A percentile compares a stretch with the other conserved stretches of the same genome.
Evolutionary conservation across 768 basidiomycete species (phyloP).

Genomic region (Amanita muscaria): DNA sequence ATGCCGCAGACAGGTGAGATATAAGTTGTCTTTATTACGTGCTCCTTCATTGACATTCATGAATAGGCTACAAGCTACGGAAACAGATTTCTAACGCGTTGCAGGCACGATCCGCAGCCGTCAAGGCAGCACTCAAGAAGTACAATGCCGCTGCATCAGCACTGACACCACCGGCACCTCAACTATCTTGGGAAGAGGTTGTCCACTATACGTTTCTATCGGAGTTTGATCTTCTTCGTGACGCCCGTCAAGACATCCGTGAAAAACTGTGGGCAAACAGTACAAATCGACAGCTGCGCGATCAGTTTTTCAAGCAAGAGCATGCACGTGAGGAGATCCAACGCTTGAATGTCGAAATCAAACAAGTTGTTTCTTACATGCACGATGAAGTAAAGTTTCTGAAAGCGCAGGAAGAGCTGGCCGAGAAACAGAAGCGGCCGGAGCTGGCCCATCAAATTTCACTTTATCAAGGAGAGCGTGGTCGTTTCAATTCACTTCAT

Average conservation of each 20-base stretch:
- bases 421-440: no score
- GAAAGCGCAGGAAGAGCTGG: no score
- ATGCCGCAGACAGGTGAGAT: conserved; percentile 20
- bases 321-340: conserved; percentile 16
- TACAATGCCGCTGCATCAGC: conserved; percentile 18
- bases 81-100: conserved; percentile 20
- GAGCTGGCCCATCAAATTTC: no score
- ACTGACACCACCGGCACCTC: conserved; percentile 11
- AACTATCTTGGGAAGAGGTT: conserved; percentile 18
- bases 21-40: no score
- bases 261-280: conserved; percentile 15
- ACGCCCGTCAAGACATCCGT: conserved; percentile 12
- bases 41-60: no score
- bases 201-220: conserved; percentile 18
- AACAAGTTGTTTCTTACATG: conserved; percentile 11
- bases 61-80: conserved; percentile 18
- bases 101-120: conserved; percentile 15
- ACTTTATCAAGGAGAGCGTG: no score
- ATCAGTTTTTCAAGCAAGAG: conserved; percentile 12
- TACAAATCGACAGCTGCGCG: conserved; percentile 6
- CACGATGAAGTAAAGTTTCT: no score
- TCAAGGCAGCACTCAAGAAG: conserved; percentile 15
- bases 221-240: conserved; percentile 17
- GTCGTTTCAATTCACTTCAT: no score
- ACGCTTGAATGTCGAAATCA: conserved; percentile 15